A percentile compares a stretch with the other conserved stretches of the same genome.
Evolutionary conservation across 2,329 filamentous ascomycete genomes (phyloP).

Genomic region (Scolecobasidium constrictum): DNA sequence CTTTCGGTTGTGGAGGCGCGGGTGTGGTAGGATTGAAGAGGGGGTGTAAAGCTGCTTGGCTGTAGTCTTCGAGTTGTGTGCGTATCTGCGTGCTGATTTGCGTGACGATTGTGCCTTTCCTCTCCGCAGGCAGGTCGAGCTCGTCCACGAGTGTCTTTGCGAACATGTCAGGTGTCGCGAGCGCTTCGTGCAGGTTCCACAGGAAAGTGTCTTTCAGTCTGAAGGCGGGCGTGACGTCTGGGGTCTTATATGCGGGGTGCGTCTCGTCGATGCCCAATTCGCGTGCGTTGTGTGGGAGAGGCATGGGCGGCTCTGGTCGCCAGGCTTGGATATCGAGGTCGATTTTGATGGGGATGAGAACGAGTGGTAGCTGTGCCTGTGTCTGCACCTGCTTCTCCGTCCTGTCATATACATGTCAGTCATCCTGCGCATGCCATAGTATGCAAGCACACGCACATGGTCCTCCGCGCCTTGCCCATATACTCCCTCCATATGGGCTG

Average conservation of each 20-base stretch:
- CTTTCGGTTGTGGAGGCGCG: constrained; percentile 20
- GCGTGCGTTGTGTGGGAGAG: constrained; percentile 47
- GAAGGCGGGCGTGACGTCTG: constrained; percentile 73
- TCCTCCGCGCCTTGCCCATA: constrained; percentile 63
- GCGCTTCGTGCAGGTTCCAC: constrained; percentile 92
- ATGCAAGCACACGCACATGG: constrained; percentile 26
- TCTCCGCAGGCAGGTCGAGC: constrained; percentile 72
- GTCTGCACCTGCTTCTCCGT: constrained; percentile 52
- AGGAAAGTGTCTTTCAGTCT: constrained; percentile 90
- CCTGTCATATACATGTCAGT: constrained; percentile 18
- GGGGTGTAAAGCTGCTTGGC: constrained; percentile 84
- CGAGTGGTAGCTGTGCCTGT: constrained; percentile 70
- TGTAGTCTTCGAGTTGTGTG: constrained; percentile 91
- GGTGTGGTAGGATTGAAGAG: constrained; percentile 58
- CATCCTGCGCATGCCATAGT: background rate
- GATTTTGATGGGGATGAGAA: constrained; percentile 89
- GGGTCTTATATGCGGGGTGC: constrained; percentile 66
- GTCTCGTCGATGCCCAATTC: constrained; percentile 56
- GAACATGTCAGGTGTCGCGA: constrained; percentile 92
- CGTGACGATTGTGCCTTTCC: constrained; percentile 50
- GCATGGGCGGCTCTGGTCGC: constrained; percentile 53
- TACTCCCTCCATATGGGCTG: constrained; percentile 92
- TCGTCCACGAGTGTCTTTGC: constrained; percentile 86
- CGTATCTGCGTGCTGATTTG: constrained; percentile 92
- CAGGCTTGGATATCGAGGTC: constrained; percentile 84